Base-by-base conservation (phyloP, 352 stramenopile genomes). In the Globisporangium irregulare region DNA sequence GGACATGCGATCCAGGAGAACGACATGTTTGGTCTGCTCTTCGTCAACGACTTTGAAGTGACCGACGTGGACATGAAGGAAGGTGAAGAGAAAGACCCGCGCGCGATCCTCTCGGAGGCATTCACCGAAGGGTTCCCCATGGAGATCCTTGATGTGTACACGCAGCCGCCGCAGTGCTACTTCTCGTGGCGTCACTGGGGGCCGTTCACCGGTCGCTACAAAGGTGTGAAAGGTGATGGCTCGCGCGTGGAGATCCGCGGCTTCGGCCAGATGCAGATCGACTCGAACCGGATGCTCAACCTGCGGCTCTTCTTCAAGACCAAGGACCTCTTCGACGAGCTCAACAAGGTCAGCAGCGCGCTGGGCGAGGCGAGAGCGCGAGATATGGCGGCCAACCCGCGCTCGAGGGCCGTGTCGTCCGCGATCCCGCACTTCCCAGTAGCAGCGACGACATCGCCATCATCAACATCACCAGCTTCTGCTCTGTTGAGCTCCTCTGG, bases 171-270 rank as follows among this genome's bases (percentile, higher is more conserved):
- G 27, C 73, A 81, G 46, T 91, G 86, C 66, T 86, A 92, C 66
- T 94, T 94, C 54, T 78, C 82, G 41, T 94, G 87, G 87, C 76
- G 85, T 14, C 87, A 94, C 68, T 94, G 87, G 87, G 87, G 83
- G 0, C 74, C 77, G 9, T 94, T 93, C 67, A 84, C 81, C 0
- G 87, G 87, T 20, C 77, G 76, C 24, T 92, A 83, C 72, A 75
- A 81, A 54, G 87, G 85, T 27, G 68, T 89, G 7, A 82, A 84
- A 24, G 85, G 87, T 43, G 78, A 91, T 57, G 82, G 81, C 55
- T 71, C 75, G 36, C 74, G 77, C 25, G 57, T 94, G 2, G 81
- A 93, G 55, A 58, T 94, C 51, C 78, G 81, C 12, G 86, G 86
- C 46, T 94, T 93, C 67, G 86, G 83, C 1, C 76, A 89, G 43